Base-by-base conservation (phyloP, 768 basidiomycete genomes). In the Tricholoma matsutake region DNA sequence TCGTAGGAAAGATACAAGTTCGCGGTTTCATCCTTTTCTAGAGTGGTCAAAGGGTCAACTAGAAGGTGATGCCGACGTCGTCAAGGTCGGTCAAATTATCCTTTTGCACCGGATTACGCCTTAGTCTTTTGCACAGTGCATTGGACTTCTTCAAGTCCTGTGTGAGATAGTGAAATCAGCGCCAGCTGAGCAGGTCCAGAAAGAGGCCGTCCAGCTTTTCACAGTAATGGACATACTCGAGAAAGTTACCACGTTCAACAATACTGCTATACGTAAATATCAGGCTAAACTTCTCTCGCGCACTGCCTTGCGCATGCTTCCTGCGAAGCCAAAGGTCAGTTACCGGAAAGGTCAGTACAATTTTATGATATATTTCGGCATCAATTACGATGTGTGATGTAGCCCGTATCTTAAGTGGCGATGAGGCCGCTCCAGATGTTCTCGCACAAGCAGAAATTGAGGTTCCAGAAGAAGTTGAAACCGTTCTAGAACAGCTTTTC, bases 391-490 rank as follows among this genome's bases (percentile, higher is more conserved):
- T 41, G 1, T 35, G 9, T 22, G 31, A 57, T 51, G 14, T 55
- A 79, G 79, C 71, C 49, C 75, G 76, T 22, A 57, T 67, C 37
- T 66, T 78, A 43, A 64, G 60, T 66, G 69, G 69, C 57, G 69
- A 72, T 31, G 65, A 59, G 55, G 58, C 60, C 25, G 60, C 57
- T 20, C 66, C 64, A 14, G 63, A 68, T 37, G 16, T 47, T 56
- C 25, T 60, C 57, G 58, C 41, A 18, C 76, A 77, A 22, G 74
- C 79, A 10, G 83, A 85, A 22, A 66, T 81, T 11, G 89, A 96
- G 16, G 79, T 94, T 6, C 89, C 95, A 1, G 88, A 89, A 51
- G 87, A 88, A 58, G 81, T 94, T 3, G 97, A 98, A 67, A 73
- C 73, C 0, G 79, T 87, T 29, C 73, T 98, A 4, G 89, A 91